phyloP scores from a whole-genome alignment of 2,329 filamentous ascomycete species.

The Diaporthe humulicola region DNA sequence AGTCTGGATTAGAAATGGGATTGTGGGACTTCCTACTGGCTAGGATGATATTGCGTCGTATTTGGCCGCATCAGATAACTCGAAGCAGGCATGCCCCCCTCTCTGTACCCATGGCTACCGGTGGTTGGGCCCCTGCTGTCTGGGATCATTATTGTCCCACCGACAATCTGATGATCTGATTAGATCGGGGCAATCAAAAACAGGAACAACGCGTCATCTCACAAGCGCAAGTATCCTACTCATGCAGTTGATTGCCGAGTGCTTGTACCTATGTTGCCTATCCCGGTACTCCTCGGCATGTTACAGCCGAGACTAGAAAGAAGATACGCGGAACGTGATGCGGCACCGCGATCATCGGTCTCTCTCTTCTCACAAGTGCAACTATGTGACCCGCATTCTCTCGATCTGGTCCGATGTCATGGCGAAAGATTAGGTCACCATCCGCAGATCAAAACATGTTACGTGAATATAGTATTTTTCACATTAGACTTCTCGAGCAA shows the following conservation, averaged over 20 bases:
- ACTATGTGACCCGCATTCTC: not conserved
- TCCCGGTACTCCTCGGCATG: not conserved
- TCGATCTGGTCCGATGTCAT: not conserved
- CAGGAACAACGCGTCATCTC: not conserved
- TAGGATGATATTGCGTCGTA: not conserved
- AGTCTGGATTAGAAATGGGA: conserved; percentile 12
- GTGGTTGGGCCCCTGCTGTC: not conserved
- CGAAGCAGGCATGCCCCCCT: not conserved
- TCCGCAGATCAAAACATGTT: not conserved
- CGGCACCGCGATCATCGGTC: not conserved
- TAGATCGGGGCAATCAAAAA: conserved; percentile 21
- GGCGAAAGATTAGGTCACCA: not conserved
- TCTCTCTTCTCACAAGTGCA: not conserved
- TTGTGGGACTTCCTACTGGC: not conserved
- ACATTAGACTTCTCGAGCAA: not conserved
- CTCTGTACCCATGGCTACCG: not conserved
- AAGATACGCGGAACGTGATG: not conserved
- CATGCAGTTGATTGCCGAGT: not conserved
- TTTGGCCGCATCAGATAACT: conserved; percentile 12
- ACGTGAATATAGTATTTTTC: not conserved
- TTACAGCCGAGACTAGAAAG: not conserved
- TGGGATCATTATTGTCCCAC: not conserved
- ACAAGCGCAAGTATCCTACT: not conserved
- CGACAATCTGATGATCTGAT: conserved; percentile 34
- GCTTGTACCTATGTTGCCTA: not conserved